Base-by-base conservation (phyloP, 768 basidiomycete genomes). In the Mycena vulgaris region DNA sequence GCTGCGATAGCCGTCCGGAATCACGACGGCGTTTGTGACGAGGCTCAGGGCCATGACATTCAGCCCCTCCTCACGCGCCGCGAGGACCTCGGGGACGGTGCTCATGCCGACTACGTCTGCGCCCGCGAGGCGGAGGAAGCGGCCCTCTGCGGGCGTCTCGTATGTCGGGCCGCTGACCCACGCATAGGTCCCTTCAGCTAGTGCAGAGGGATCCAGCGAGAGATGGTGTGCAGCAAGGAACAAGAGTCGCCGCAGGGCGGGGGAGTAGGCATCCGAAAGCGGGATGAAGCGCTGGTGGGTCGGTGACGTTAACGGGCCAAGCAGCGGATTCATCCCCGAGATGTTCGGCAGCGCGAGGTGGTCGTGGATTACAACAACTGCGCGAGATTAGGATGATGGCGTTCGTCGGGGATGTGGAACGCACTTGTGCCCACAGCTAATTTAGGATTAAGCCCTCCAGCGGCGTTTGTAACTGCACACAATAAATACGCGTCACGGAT, bases 51-150 rank as follows among this genome's bases (percentile, higher is more conserved):
- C 95, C 80, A 93, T 84, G 59, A 93, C 89, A 62, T 93, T 87
- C 63, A 97, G 73, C 0, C 91, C 92, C 75, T 91, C 92, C 76
- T 95, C 90, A 55, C 89, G 81, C 11, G 93, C 95, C 0, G 90
- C 93, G 27, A 96, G 83, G 28, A 97, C 95, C 80, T 97, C 95
- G 0, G 95, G 95, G 19, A 96, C 89, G 0, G 96, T 97, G 73
- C 93, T 95, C 95, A 97, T 97, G 2, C 95, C 95, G 2, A 96
- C 95, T n/a, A 96, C 93, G 74, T 95, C 94, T 1, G 92, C 95
- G 4, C 95, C 95, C 0, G 89, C 90, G 10, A 82, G 80, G 19
- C 92, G 83, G 45, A 97, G 82, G 81, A 96, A 90, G 55, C 91
- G 84, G 35, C 95, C 95, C 74, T 97, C 95, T 0, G 94, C 95